phyloP scores from a whole-genome alignment of 1,284 basidiomycete genomes.

The Flammula alnicola region DNA sequence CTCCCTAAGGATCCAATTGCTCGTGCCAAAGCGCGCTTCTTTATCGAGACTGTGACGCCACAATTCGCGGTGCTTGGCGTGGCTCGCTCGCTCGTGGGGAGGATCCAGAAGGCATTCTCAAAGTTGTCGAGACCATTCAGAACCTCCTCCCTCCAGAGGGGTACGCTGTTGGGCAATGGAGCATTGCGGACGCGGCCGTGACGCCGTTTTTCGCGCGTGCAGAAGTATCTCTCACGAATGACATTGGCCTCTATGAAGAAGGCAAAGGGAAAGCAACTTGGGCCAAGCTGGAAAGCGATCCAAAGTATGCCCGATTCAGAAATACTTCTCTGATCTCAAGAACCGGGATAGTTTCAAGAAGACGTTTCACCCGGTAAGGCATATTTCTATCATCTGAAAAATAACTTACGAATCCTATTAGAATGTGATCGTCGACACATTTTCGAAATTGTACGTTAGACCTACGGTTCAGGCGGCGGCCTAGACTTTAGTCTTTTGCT shows the following conservation, averaged over 20 bases:
- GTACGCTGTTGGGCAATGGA: constrained; percentile 51
- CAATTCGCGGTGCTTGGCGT: constrained; percentile 44
- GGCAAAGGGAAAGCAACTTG: constrained; percentile 47
- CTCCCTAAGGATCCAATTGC: constrained; percentile 58
- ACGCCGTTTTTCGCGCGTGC: constrained; percentile 52
- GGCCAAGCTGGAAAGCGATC: constrained; percentile 40
- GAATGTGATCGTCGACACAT: not conserved
- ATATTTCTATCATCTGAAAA: not conserved
- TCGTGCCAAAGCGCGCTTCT: constrained; percentile 62
- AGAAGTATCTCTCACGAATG: constrained; percentile 45
- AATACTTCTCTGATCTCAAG: constrained; percentile 46
- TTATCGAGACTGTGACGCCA: constrained; percentile 55
- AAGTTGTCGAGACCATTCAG: constrained; percentile 47
- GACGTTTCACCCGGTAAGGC: constrained; percentile 47
- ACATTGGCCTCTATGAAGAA: constrained; percentile 47
- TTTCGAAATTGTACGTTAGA: not conserved
- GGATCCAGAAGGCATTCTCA: constrained; percentile 42
- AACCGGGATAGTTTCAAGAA: constrained; percentile 52
- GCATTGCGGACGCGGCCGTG: constrained; percentile 58
- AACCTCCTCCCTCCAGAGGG: constrained; percentile 42
- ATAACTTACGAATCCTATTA: not conserved
- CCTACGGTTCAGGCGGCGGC: too few species aligned
- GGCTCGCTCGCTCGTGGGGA: constrained; percentile 46
- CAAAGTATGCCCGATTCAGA: constrained; percentile 47
- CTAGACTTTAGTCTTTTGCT: too few species aligned